phyloP scores from a whole-genome alignment of 2,329 filamentous ascomycete genomes.

The Colletotrichum agaves region DNA sequence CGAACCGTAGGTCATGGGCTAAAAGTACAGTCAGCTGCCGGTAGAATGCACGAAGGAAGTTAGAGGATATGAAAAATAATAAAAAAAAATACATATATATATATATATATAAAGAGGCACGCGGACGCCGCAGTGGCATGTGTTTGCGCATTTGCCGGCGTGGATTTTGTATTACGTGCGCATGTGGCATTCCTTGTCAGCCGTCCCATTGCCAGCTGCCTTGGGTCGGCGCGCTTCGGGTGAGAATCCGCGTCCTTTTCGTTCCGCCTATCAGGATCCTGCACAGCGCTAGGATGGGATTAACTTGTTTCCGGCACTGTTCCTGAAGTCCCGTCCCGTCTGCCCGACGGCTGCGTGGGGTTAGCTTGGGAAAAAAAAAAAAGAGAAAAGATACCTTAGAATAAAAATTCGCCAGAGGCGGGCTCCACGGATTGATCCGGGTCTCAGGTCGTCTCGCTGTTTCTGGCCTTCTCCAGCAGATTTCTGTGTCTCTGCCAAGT shows the following conservation, averaged over 20 bases:
- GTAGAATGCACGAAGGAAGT: no score
- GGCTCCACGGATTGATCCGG: constrained; percentile 33
- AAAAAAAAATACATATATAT: no score
- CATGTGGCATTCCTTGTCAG: constrained; percentile 9
- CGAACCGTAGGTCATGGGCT: no score
- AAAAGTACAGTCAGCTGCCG: no score
- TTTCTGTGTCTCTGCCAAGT: constrained; percentile 8
- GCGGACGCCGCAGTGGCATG: constrained; percentile 6
- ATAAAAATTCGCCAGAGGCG: constrained; percentile 25
- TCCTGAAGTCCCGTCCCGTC: constrained; percentile 3
- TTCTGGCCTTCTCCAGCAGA: constrained; percentile 19
- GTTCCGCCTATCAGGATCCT: no score
- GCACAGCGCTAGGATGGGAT: background rate
- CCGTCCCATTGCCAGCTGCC: constrained; percentile 7
- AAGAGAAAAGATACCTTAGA: no score
- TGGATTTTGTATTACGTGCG: constrained; percentile 4
- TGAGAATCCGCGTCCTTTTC: no score
- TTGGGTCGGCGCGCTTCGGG: no score
- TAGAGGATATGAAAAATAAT: no score
- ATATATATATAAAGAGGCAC: no score
- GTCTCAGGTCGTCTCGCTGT: constrained; percentile 13
- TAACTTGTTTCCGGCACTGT: constrained; percentile 26
- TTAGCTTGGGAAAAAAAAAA: background rate
- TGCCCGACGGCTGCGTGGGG: constrained; percentile 10
- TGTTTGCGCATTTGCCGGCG: constrained; percentile 10